Base-by-base conservation (phyloP, 345 rosid species). In the Ceriops tagal region DNA sequence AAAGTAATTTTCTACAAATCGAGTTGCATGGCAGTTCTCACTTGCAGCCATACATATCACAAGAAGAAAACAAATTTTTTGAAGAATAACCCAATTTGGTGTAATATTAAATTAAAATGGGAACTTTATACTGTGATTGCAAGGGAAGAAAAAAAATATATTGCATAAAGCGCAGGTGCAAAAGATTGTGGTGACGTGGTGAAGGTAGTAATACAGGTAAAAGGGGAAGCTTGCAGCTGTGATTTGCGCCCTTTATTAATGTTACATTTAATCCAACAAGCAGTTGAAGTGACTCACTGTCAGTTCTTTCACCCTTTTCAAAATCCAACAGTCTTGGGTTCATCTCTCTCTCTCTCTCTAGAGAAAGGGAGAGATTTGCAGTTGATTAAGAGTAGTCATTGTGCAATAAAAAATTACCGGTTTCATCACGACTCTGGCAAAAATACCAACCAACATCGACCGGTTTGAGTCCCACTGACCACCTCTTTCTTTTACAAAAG, bases 211-310 rank as follows among this genome's bases (percentile, higher is more conserved):
- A 58, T 13, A 22, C 43, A 73, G 71, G 61, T 47, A 21, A 58
- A 76, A 70, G 67, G 66, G 65, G 58, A 1, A 73, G 16, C 62
- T 71, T 55, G 58, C 13, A 22, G 77, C 65, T 56, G 30, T 68
- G 67, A 37, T 24, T 18, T 78, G 72, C 55, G 35, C 18, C 56
- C 56, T 39, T 10, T 11, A 30, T 39, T 43, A 27, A 58, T 53
- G 20, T 5, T n/a, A 32, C 16, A 6, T 19, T 35, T 37, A 64
- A 18, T 59, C 58, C n/a, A 55, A 65, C 52, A 35, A 10, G 49
- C 26, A 58, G 71, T 51, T 76, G 91, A 84, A 71, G 78, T 79
- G 88, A 87, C 82, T 83, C 63, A 77, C 88, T 80, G 76, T 85
- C 86, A 80, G 86, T 82, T 82, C 78, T 49, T 65, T 72, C 77